phyloP scores from a whole-genome alignment of 805 yeast species.

The Candida vartiovaarae region DNA sequence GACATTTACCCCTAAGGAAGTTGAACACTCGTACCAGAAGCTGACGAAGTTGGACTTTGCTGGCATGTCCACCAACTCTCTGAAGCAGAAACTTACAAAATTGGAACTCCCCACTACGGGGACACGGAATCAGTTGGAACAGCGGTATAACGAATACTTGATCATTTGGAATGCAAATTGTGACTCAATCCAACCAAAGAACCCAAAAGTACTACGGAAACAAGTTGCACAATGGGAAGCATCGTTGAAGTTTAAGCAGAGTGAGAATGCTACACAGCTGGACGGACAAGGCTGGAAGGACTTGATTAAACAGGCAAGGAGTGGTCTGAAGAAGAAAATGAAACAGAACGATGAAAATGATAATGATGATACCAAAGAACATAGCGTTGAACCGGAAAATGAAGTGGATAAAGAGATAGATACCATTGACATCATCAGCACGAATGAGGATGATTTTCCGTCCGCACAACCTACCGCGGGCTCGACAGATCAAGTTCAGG shows the following conservation, averaged over 20 bases:
- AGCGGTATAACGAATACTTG: conserved; percentile 70
- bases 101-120: conserved; percentile 58
- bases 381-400: background rate
- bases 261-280: conserved; percentile 6
- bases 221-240: conserved; percentile 65
- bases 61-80: conserved; percentile 48
- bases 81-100: conserved; percentile 51
- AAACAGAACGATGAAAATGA: background rate
- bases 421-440: background rate
- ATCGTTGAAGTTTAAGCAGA: conserved; percentile 13
- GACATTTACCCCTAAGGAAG: conserved; percentile 22
- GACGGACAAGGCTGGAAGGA: conserved; percentile 18
- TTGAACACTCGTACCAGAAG: conserved; percentile 27
- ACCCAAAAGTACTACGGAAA: conserved; percentile 46
- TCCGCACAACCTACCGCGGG: background rate
- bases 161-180: conserved; percentile 75
- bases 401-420: background rate
- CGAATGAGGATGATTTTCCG: background rate
- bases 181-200: conserved; percentile 61
- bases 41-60: conserved; percentile 61
- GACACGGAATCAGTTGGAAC: conserved; percentile 52
- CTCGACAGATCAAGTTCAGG: background rate
- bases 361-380: background rate
- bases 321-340: background rate
- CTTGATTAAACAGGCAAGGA: conserved; percentile 11